Percentiles rank a stretch among this genome's conserved stretches.
phyloP scores from a whole-genome alignment of 1,139 yeast species.

The Lodderomyces theae region DNA sequence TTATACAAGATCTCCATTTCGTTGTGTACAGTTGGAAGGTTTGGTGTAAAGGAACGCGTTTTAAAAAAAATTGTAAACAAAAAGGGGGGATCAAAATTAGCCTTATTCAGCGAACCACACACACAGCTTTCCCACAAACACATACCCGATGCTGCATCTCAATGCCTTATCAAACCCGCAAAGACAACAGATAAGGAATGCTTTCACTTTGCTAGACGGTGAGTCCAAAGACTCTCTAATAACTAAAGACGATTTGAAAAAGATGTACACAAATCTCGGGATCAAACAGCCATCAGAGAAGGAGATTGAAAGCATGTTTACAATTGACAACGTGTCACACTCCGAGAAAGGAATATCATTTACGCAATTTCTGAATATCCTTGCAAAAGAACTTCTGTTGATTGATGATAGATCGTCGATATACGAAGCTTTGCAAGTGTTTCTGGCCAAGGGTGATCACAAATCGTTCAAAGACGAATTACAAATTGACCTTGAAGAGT shows the following conservation, averaged over 20 bases:
- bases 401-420: conserved; percentile 64
- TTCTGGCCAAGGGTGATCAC: conserved; percentile 9
- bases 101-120: too few species aligned
- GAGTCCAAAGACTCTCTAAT: conserved; percentile 72
- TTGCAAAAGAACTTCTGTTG: conserved; percentile 58
- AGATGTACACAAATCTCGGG: conserved; percentile 53
- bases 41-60: neutral
- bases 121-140: neutral
- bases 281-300: conserved; percentile 37
- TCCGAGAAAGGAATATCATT: conserved; percentile 52
- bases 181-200: conserved; percentile 44
- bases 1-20: conserved; percentile 40
- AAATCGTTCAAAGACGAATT: conserved; percentile 47
- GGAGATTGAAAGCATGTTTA: conserved; percentile 51
- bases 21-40: neutral
- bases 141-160: conserved; percentile 17
- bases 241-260: conserved; percentile 55
- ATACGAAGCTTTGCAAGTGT: conserved; percentile 53
- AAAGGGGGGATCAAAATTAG: too few species aligned
- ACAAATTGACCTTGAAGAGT: conserved; percentile 47
- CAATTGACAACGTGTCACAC: conserved; percentile 20
- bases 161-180: conserved; percentile 42
- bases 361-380: conserved; percentile 64
- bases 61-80: conserved; percentile 7
- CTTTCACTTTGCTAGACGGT: conserved; percentile 71